A percentile compares a stretch with the other conserved stretches of the same genome.
Evolutionary conservation across 1,139 yeast genomes (phyloP).

Genomic region (Protomyces inundatus): DNA sequence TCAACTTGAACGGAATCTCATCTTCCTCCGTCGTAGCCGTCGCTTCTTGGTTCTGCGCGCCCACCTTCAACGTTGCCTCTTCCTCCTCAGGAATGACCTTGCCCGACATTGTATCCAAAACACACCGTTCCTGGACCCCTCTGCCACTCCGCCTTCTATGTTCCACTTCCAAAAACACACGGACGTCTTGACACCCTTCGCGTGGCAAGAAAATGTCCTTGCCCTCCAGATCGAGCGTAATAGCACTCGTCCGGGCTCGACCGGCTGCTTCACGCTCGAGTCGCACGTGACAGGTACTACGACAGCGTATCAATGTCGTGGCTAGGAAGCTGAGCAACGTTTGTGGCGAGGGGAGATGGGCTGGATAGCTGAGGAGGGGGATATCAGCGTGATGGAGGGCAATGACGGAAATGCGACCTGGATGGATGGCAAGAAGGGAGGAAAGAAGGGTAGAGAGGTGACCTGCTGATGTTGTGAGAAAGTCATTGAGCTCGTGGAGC

Average conservation of each 20-base stretch:
- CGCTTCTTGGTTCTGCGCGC: background rate
- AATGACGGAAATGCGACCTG: constrained; percentile 12
- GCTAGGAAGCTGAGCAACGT: constrained; percentile 18
- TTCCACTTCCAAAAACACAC: constrained; percentile 5
- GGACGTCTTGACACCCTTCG: constrained; percentile 1
- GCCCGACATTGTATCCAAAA: constrained; percentile 1
- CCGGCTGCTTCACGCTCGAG: constrained; percentile 11
- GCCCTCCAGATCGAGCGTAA: constrained; percentile 11
- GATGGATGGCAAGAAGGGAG: constrained; percentile 7
- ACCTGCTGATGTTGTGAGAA: constrained; percentile 13
- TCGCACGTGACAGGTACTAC: constrained; percentile 9
- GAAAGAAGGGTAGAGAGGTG: constrained; percentile 17
- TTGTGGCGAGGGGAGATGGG: constrained; percentile 19
- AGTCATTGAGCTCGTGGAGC: constrained; percentile 18
- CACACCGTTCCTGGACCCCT: constrained; percentile 6
- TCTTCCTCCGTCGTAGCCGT: background rate
- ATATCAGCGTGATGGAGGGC: constrained; percentile 13
- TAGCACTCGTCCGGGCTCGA: constrained; percentile 1
- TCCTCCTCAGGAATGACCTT: background rate
- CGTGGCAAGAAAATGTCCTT: constrained; percentile 4
- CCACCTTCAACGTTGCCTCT: background rate
- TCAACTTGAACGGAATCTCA: constrained; percentile 60
- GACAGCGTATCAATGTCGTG: constrained; percentile 17
- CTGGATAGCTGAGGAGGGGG: constrained; percentile 5
- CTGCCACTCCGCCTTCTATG: constrained; percentile 21